Conservation (phyloP, 352 stramenopile species). For the Phytophthora tubulina region DNA sequence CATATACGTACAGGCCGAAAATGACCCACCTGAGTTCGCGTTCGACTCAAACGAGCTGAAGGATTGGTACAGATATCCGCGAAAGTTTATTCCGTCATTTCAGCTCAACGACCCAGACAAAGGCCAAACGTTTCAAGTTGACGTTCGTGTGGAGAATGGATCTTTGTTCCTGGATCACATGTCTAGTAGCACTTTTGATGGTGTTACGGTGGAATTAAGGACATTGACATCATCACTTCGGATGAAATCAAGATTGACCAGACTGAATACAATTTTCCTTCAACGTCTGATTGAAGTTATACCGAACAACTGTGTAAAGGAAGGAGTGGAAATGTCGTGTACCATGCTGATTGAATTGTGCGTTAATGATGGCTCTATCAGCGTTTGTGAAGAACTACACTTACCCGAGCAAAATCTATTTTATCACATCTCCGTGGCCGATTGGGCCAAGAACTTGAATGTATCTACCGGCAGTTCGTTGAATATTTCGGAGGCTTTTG, state of each 20-base stretch:
- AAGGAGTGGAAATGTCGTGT: conserved; percentile 13
- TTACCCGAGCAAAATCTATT: conserved; percentile 33
- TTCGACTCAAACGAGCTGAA: conserved; percentile 26
- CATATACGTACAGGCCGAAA: conserved; percentile 47
- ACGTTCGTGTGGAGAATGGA: conserved; percentile 39
- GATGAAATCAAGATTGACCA: conserved; percentile 35
- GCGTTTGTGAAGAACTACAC: conserved; percentile 33
- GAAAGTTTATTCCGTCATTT: conserved; percentile 47
- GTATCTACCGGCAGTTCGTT: conserved; percentile 15
- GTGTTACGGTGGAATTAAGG: conserved; percentile 31
- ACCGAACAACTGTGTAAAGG: conserved; percentile 4
- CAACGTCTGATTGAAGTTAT: conserved; percentile 40
- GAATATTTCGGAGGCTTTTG: conserved; percentile 35
- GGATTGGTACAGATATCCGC: conserved; percentile 40
- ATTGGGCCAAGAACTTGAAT: conserved; percentile 16
- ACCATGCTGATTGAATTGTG: conserved; percentile 36
- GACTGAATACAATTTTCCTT: conserved; percentile 44
- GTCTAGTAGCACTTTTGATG: conserved; percentile 39
- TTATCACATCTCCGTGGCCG: conserved; percentile 18
- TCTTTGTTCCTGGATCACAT: conserved; percentile 30
- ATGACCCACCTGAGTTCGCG: conserved; percentile 39
- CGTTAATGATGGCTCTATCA: conserved; percentile 33
- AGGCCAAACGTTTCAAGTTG: conserved; percentile 46
- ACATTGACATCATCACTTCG: conserved; percentile 14
- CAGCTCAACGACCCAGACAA: conserved; percentile 45